phyloP scores from a whole-genome alignment of 129 eudicot species.

The Heracleum sosnowskyi region DNA sequence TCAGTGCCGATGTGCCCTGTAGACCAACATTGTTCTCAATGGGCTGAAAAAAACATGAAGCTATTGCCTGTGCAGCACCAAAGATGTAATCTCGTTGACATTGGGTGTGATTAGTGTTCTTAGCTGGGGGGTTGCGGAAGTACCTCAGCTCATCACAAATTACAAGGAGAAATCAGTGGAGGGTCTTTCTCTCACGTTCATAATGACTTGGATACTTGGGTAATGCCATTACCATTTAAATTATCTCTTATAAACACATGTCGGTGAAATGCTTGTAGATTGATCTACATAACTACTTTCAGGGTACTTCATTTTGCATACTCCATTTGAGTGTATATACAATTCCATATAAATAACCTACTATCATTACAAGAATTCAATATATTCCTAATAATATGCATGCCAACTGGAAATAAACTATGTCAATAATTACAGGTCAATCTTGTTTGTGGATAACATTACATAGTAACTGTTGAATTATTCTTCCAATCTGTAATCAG shows the following conservation, averaged over 20 bases:
- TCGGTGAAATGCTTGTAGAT: neutral
- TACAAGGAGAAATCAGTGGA: slow-evolving; percentile 49
- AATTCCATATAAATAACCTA: neutral
- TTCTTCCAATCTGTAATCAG: neutral
- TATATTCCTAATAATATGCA: neutral
- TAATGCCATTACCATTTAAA: slow-evolving; percentile 18
- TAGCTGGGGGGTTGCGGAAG: slow-evolving; percentile 70
- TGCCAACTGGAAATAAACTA: neutral
- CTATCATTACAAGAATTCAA: neutral
- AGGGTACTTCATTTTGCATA: neutral
- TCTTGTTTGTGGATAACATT: too few species aligned
- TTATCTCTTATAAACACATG: neutral
- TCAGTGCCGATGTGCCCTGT: slow-evolving; percentile 33
- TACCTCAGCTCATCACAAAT: slow-evolving; percentile 70
- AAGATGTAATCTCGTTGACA: slow-evolving; percentile 46
- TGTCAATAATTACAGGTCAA: neutral
- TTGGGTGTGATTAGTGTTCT: slow-evolving; percentile 56
- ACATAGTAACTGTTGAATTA: neutral
- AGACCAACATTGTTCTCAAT: slow-evolving; percentile 39
- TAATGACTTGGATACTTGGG: slow-evolving; percentile 71
- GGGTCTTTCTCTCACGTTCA: slow-evolving; percentile 60
- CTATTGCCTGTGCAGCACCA: slow-evolving; percentile 51
- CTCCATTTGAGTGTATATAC: neutral
- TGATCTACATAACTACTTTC: neutral
- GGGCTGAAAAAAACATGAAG: slow-evolving; percentile 49